Evolutionary conservation across 2,329 filamentous ascomycete species (phyloP).

Genomic region (Penicillium concentricum): DNA sequence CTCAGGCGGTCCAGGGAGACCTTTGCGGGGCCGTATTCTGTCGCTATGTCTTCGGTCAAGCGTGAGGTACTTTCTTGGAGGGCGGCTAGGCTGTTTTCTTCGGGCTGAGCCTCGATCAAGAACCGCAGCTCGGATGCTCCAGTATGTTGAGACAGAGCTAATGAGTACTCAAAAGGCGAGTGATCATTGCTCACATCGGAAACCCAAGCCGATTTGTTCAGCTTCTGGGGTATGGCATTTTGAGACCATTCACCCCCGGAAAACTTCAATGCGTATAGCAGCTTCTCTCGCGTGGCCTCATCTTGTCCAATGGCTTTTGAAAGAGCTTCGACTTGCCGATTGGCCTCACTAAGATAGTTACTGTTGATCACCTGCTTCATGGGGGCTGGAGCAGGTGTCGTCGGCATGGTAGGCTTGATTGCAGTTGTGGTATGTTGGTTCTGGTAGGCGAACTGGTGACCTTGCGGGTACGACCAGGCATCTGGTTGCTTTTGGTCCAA

Average conservation of each 20-base stretch:
- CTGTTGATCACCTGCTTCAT: neutral
- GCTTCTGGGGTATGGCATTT: neutral
- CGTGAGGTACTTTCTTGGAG: neutral
- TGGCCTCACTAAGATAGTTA: neutral
- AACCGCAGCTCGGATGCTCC: neutral
- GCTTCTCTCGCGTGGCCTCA: neutral
- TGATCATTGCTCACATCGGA: neutral
- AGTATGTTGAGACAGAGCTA: neutral
- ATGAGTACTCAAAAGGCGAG: neutral
- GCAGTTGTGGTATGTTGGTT: neutral
- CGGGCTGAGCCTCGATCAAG: neutral
- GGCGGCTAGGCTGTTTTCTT: neutral
- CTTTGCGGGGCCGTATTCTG: neutral
- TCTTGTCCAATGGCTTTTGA: neutral
- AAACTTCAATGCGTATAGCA: neutral
- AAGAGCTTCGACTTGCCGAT: neutral
- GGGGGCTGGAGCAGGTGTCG: neutral
- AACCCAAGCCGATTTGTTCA: neutral
- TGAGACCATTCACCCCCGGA: neutral
- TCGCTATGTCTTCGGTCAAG: neutral
- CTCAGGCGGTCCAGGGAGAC: neutral
- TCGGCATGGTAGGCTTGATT: neutral
- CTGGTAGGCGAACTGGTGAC: neutral
- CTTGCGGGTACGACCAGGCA: neutral
- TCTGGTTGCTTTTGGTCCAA: neutral